Conservation (phyloP, 192 early-diverging fungal genomes). For the Nowakowskiella sp. region DNA sequence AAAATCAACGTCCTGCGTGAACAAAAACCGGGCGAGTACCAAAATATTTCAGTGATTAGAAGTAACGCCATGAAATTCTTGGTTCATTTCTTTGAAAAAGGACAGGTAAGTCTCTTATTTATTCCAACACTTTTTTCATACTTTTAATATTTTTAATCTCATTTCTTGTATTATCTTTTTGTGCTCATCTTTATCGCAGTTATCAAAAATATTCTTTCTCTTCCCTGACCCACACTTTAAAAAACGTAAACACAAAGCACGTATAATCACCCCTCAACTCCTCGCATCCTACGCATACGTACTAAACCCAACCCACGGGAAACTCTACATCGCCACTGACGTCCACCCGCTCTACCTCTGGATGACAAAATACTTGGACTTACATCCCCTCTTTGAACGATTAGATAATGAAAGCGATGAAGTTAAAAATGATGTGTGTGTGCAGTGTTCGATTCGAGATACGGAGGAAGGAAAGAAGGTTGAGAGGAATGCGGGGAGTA, state of each 20-base stretch:
- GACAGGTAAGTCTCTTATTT: slow-evolving; percentile 48
- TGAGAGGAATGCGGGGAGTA: slow-evolving; percentile 88
- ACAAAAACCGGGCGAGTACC: slow-evolving; percentile 66
- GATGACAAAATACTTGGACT: slow-evolving; percentile 92
- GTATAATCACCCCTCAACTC: slow-evolving; percentile 85
- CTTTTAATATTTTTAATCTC: background rate
- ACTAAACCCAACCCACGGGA: slow-evolving; percentile 75
- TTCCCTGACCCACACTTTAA: slow-evolving; percentile 99
- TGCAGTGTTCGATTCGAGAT: slow-evolving; percentile 70
- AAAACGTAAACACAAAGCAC: slow-evolving; percentile 94
- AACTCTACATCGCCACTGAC: slow-evolving; percentile 93
- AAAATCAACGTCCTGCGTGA: slow-evolving; percentile 69
- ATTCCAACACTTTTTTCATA: background rate
- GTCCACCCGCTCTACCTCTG: slow-evolving; percentile 81
- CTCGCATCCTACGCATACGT: slow-evolving; percentile 97
- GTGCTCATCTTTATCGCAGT: slow-evolving; percentile 27
- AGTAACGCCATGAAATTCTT: slow-evolving; percentile 99
- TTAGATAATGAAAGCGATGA: slow-evolving; percentile 31
- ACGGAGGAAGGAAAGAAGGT: slow-evolving; percentile 99
- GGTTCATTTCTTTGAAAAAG: slow-evolving; percentile 96
- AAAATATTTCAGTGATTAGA: slow-evolving; percentile 93
- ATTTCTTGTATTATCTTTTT: slow-evolving; percentile 3
- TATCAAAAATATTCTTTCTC: slow-evolving; percentile 94
- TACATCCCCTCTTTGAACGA: slow-evolving; percentile 88
- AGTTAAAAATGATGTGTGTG: slow-evolving; percentile 75